These are phyloP conservation scores for Pleoardoris graminearum DNA, from an alignment of 2,329 filamentous ascomycete species.

Conservation along the genomic window DNA sequence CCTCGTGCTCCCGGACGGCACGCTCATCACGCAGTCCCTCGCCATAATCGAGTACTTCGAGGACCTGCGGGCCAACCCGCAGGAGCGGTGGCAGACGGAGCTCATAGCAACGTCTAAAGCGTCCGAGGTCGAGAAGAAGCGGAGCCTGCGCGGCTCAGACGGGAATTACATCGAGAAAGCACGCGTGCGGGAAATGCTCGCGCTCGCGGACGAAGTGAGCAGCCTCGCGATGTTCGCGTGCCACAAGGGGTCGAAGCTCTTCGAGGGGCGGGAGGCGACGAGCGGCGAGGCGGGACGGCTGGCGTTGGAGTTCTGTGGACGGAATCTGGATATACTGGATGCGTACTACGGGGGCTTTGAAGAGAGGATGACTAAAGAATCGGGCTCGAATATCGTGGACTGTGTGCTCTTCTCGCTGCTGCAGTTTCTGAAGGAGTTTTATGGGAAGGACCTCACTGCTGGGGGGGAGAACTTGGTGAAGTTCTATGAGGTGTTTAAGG, in stretches of 20 bases:
- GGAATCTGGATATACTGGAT: neutral
- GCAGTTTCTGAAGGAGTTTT: neutral
- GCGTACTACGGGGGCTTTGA: neutral
- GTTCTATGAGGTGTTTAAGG: neutral
- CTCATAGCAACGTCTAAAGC: neutral
- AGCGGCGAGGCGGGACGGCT: neutral
- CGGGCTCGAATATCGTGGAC: neutral
- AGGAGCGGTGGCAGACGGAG: neutral
- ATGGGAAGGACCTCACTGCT: neutral
- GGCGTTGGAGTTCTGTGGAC: neutral
- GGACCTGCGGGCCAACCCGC: neutral
- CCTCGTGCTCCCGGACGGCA: neutral
- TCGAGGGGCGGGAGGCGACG: neutral
- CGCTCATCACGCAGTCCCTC: neutral
- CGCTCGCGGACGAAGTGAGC: neutral
- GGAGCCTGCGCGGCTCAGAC: neutral
- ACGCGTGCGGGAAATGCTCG: neutral
- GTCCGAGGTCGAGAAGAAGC: neutral
- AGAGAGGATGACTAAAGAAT: neutral
- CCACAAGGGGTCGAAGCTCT: neutral
- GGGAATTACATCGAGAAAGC: neutral
- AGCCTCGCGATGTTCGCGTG: neutral
- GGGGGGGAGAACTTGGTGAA: neutral
- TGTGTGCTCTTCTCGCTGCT: neutral
- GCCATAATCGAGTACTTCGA: neutral